phyloP scores from a whole-genome alignment of 495 filamentous ascomycete genomes.

The Articulospora tetracladia region DNA sequence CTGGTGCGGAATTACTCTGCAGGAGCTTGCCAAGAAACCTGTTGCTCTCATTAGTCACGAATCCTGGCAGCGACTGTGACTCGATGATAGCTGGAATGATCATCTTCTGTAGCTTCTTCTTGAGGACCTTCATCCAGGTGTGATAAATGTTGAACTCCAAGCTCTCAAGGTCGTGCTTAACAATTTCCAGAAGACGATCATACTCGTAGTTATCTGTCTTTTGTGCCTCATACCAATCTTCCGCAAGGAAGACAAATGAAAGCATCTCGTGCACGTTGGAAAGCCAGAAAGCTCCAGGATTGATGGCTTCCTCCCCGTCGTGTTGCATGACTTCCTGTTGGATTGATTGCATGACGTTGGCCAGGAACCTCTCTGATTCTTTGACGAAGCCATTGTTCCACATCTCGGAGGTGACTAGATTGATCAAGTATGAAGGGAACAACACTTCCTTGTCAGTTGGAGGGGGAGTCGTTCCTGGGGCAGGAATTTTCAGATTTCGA shows the following conservation, averaged over 20 bases:
- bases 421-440: constrained; percentile 98
- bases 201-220: constrained; percentile 99
- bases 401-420: constrained; percentile 98
- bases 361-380: constrained; percentile 97
- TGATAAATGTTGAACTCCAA: constrained; percentile 99
- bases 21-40: constrained; percentile 96
- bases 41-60: constrained; percentile 97
- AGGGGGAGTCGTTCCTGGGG: constrained; percentile 74
- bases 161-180: constrained; percentile 97
- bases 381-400: constrained; percentile 99
- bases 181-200: constrained; percentile 94
- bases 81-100: constrained; percentile 99
- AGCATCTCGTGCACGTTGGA: constrained; percentile 99
- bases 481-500: constrained; percentile 90
- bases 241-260: constrained; percentile 97
- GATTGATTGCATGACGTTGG: constrained; percentile 99
- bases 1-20: constrained; percentile 79
- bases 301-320: constrained; percentile 95
- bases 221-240: constrained; percentile 99
- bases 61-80: constrained; percentile 95
- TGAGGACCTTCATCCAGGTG: constrained; percentile 99
- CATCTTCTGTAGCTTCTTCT: constrained; percentile 99
- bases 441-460: constrained; percentile 97
- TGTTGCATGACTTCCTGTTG: constrained; percentile 99
- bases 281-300: constrained; percentile 97